Evolutionary conservation across 495 filamentous ascomycete genomes (phyloP), one percentile per base, ranked within the genome.

Genomic region (Aspergillus biplanus): DNA sequence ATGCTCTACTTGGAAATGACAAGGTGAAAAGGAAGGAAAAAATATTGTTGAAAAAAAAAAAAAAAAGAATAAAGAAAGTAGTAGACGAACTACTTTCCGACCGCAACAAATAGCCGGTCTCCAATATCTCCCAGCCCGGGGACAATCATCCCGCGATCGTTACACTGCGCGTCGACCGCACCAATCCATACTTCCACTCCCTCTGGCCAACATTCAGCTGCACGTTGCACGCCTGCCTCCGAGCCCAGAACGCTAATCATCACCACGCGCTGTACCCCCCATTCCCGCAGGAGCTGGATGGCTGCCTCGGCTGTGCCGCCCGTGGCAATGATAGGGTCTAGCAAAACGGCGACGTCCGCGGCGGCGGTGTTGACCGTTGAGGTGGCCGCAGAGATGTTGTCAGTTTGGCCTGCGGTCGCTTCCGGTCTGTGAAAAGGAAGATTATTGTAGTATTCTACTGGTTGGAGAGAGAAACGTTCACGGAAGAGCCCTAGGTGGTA

Each of bases 361-460:
- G 78, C 73, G 9, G 83, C 80, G 4, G 72, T 74, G 52, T 80
- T 77, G 47, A 58, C 61, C 21, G 47, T 44, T 44, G 21, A 27
- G 21, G 21, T 27, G 21, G 79, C 78, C 9, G 78, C 73, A 8
- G 83, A 80, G 5, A 71, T 74, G 46, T 80, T 77, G 44, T 56
- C 60, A 31, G 47, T n/a, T 8, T 7, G 5, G 4, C 27, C 47
- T 50, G 67, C 69, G 33, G 66, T 73, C 8, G 64, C 75, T 60
- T 55, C 67, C 63, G 67, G 69, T 35, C 65, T 79, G 69, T 92
- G 87, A 75, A 91, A 90, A 39, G 94, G 93, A 18, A 98, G 90
- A 76, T 98, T 98, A 80, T 87, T 98, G 82, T 98, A 98, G 84
- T 98, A 98, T 79, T 98, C 94, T 52, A 98, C 94, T 0, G 94